Base-by-base conservation (phyloP, 1,284 basidiomycete genomes). In the Melampsora larici-populina region DNA sequence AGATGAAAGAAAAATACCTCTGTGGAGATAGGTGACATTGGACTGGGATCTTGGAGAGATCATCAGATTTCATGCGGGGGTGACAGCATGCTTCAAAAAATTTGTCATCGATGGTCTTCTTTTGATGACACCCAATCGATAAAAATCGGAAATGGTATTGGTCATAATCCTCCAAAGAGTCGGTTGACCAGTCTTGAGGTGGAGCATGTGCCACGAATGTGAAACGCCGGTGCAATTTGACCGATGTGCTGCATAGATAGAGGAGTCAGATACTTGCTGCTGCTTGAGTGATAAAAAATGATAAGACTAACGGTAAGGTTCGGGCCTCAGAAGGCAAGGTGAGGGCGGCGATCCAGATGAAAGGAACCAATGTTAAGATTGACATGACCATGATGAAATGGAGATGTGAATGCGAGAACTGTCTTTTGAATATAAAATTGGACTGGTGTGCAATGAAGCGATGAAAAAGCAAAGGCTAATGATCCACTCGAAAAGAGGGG, bases 51-150 rank as follows among this genome's bases (percentile, higher is more conserved):
- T 70, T 68, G 15, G 68, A 49, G 7, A 77, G 40, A 21, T 46
- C 31, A 26, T 69, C 55, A 2, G 48, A 48, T 33, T 77, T 77
- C 21, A 70, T 29, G 7, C 74, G 66, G 1, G 74, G 74, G 58
- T 77, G 74, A 24, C 74, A 77, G 31, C 74, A 77, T 2, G 51
- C 63, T 5, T 77, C 67, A 31, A 69, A 77, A 21, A 77, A 77
- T n/a, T 33, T 49, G n/a, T 77, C 51, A 13, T 67, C 60, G 21
- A 6, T 29, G 7, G 4, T n/a, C 26, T 69, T 77, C 15, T 33
- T 29, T 13, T 49, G n/a, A 29, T 77, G 55, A 24, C 74, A 77
- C 2, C 74, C 74, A 11, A 77, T 24, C 24, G 74, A 58, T 15
- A 77, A 43, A 29, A 69, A 77, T 13, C 74, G 65, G 31, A 77